A percentile compares a stretch with the other conserved stretches of the same genome.
Evolutionary conservation across 768 basidiomycete genomes (phyloP).

Genomic region (Omphalotus guepiniiformis): DNA sequence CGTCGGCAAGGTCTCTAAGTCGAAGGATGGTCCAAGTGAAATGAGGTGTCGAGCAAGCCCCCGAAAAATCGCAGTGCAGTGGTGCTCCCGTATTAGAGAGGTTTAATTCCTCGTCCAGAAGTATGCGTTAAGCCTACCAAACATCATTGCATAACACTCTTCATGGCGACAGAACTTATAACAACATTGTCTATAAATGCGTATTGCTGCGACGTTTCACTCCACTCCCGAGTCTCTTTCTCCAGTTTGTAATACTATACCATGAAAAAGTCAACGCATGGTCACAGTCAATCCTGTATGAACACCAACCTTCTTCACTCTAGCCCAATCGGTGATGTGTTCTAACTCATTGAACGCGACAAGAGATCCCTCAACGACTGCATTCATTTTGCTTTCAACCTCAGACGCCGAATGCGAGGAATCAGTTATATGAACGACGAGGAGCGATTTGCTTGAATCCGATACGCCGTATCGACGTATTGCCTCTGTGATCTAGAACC

Average conservation of each 20-base stretch:
- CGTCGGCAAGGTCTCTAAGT: too few relatives aligned
- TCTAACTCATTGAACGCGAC: conserved; percentile 41
- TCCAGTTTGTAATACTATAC: conserved; percentile 53
- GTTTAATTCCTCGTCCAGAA: too few relatives aligned
- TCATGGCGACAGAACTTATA: conserved; percentile 57
- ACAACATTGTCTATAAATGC: conserved; percentile 47
- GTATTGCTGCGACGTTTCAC: conserved; percentile 20
- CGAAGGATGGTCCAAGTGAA: too few relatives aligned
- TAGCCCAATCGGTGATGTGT: conserved; percentile 62
- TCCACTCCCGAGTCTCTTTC: conserved; percentile 30
- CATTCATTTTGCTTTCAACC: conserved; percentile 51
- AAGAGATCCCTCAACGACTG: conserved; percentile 55
- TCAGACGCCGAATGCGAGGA: conserved; percentile 28
- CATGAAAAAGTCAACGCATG: not conserved
- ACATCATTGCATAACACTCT: conserved; percentile 35
- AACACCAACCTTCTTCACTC: conserved; percentile 65
- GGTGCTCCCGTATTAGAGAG: too few relatives aligned
- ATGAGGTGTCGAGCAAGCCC: too few relatives aligned
- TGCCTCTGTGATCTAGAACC: conserved; percentile 76
- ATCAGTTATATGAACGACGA: conserved; percentile 66
- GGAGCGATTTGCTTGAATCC: conserved; percentile 53
- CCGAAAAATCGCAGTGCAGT: too few relatives aligned
- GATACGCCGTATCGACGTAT: conserved; percentile 84
- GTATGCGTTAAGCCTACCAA: too few relatives aligned
- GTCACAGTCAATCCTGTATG: not conserved